phyloP scores from a whole-genome alignment of 306 rosid species.

The Comarum palustre region DNA sequence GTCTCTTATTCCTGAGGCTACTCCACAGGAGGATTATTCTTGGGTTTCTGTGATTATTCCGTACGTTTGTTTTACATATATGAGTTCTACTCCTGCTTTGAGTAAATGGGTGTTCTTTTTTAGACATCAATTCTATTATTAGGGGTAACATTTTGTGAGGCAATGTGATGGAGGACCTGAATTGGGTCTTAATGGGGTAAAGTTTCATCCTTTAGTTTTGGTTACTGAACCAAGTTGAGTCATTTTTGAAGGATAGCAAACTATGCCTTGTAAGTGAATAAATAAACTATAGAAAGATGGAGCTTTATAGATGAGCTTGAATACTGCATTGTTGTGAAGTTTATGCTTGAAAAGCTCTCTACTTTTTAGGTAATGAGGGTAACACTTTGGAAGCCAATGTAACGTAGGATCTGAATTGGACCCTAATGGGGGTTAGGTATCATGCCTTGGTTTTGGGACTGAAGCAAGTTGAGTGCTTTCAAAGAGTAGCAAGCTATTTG shows the following conservation, averaged over 20 bases:
- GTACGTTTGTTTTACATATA: conserved; percentile 45
- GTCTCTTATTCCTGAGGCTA: conserved; percentile 50
- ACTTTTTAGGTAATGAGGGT: not conserved
- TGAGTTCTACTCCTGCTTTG: not conserved
- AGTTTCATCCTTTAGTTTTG: not conserved
- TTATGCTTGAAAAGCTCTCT: not conserved
- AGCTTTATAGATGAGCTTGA: not conserved
- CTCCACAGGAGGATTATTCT: conserved; percentile 52
- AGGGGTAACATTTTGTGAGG: not conserved
- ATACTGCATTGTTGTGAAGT: not conserved
- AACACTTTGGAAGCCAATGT: not conserved
- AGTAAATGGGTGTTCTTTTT: not conserved
- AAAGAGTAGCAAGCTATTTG: not conserved
- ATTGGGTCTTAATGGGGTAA: not conserved
- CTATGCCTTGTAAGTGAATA: not conserved
- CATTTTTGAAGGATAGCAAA: not conserved
- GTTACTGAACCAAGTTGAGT: conserved; percentile 1
- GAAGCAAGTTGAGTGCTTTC: conserved; percentile 8
- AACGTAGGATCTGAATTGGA: not conserved
- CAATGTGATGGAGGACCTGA: not conserved
- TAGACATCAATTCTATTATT: not conserved
- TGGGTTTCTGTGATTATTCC: conserved; percentile 79
- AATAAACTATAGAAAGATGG: not conserved
- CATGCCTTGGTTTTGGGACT: not conserved
- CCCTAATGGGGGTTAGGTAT: not conserved